These are phyloP conservation scores for Paraphoma chrysanthemicola DNA, from an alignment of 2,329 filamentous ascomycete genomes.

Conservation along the genomic window DNA sequence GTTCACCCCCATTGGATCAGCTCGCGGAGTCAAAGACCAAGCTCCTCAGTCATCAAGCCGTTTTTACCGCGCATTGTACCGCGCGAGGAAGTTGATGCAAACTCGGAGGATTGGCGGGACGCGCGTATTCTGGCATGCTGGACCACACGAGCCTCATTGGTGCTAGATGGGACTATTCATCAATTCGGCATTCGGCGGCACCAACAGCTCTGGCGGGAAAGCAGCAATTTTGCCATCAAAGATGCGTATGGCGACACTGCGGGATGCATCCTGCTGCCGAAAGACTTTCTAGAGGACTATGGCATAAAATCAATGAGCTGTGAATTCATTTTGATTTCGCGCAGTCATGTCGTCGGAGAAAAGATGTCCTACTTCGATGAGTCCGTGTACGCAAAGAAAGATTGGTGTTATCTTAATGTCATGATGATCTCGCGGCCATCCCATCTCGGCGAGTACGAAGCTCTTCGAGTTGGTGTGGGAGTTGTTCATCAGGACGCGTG, in stretches of 20 bases:
- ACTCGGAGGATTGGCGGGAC: conserved; percentile 1
- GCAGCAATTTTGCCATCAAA: conserved; percentile 5
- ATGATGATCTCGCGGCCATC: conserved; percentile 6
- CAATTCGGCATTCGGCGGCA: background rate
- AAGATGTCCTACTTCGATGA: conserved; percentile 7
- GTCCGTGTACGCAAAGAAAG: background rate
- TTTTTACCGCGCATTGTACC: background rate
- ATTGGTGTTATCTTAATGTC: conserved; percentile 11
- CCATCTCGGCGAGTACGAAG: background rate
- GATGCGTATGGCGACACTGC: background rate
- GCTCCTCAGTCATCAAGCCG: background rate
- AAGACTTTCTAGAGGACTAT: conserved; percentile 1
- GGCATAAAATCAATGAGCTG: background rate
- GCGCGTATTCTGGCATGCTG: background rate
- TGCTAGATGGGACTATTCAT: background rate
- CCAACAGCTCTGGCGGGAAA: background rate
- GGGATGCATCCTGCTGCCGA: conserved; percentile 3
- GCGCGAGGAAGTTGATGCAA: background rate
- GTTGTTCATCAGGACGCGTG: conserved; percentile 13
- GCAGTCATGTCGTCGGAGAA: background rate
- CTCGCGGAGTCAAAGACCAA: background rate
- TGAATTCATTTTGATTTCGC: conserved; percentile 5
- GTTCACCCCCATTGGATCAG: background rate
- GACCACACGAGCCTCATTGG: background rate
- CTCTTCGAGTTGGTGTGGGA: conserved; percentile 4